Evolutionary conservation across 345 rosid species (phyloP), one percentile per base, ranked within the genome.

Genomic region (Nephelium lappaceum): DNA sequence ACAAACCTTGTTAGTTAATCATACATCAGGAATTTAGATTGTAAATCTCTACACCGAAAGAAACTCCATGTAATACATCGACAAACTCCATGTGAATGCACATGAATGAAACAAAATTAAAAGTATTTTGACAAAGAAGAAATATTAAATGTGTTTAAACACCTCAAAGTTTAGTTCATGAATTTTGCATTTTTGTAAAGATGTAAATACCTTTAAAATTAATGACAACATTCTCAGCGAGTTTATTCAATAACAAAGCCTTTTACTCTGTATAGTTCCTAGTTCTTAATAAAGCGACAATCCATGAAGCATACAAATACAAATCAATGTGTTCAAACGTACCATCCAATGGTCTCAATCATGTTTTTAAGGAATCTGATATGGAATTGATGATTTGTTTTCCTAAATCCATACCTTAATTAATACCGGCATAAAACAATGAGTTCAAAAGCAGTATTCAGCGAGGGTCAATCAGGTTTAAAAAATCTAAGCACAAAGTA

Each of bases 1-100:
- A 77, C 38, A 77, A 55, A 64, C 24, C 19, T 67, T 62, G 80
- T 78, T 27, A 82, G 83, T 25, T 67, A 77, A 71, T 39, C 36
- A 43, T 27, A 42, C 5, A 53, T 67, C 23, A 76, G 23, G 14
- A 71, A 71, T 16, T 55, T 11, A 72, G 49, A 19, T 23, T 55
- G 27, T 42, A 39, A 55, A 62, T 61, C 31, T 61, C 55, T 23
- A n/a, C 43, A 53, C 51, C 42, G 42, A 45, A 23, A 77, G 58
- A 60, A 60, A 42, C n/a, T 69, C 45, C 58, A 55, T 36, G 27
- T 21, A 27, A 42, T 38, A 41, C 23, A 51, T 38, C 41, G n/a
- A 61, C 53, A 61, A 36, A 11, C 31, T 23, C 25, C 0, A 9
- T 1, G 10, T 6, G 39, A 41, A 73, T 6, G 42, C 12, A 51